Conservation (phyloP, 805 yeast genomes). For the Cyberlindnera xishuangbannaensis region DNA sequence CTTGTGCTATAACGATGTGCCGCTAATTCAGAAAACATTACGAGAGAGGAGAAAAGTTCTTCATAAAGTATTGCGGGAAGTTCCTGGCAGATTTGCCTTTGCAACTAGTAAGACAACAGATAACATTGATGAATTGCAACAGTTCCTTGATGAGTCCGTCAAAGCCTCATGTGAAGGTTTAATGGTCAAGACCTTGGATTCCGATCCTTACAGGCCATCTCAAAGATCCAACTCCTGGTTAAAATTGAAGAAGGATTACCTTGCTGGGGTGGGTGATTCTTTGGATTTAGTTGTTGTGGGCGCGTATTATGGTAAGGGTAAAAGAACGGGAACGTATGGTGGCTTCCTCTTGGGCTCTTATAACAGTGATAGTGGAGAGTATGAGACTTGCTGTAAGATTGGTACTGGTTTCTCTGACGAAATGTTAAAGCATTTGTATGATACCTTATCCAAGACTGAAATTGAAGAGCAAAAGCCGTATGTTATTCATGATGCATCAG, state of each 20-base stretch:
- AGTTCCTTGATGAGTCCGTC: constrained; percentile 82
- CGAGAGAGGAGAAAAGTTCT: constrained; percentile 64
- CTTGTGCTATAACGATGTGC: constrained; percentile 65
- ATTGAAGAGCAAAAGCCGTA: constrained; percentile 59
- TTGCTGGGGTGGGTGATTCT: constrained; percentile 94
- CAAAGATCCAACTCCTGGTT: constrained; percentile 95
- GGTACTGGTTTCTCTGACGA: constrained; percentile 97
- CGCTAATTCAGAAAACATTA: constrained; percentile 61
- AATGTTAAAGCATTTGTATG: constrained; percentile 54
- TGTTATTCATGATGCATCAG: constrained; percentile 62
- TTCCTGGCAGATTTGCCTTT: constrained; percentile 74
- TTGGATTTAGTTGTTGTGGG: constrained; percentile 91
- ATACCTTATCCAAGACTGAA: constrained; percentile 61
- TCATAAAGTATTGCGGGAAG: constrained; percentile 46
- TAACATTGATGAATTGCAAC: constrained; percentile 68
- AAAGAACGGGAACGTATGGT: constrained; percentile 92
- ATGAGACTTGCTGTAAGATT: constrained; percentile 91
- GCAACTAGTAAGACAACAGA: constrained; percentile 73
- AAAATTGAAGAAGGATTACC: constrained; percentile 89
- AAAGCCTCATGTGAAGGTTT: constrained; percentile 91
- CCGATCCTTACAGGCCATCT: constrained; percentile 88
- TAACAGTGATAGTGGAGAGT: constrained; percentile 87
- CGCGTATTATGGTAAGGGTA: constrained; percentile 90
- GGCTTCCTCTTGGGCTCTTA: constrained; percentile 90
- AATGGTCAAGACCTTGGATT: constrained; percentile 88